Percentiles rank a stretch among this genome's conserved stretches.
These are phyloP conservation scores for Talaromyces sp. DNA, from an alignment of 2,329 filamentous ascomycete species.

Conservation along the genomic window DNA sequence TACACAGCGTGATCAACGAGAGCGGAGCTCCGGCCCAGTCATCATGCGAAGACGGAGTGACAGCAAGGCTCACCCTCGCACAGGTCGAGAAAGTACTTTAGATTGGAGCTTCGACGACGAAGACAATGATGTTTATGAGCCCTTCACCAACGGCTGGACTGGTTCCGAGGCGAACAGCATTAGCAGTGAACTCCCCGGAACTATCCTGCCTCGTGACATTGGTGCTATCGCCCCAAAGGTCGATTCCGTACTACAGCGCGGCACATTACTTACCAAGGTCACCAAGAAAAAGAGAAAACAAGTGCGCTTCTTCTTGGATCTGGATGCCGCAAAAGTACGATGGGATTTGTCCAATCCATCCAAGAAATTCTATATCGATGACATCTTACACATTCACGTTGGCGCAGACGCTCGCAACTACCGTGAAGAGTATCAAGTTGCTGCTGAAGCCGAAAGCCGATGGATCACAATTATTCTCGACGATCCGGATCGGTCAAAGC, in stretches of 20 bases:
- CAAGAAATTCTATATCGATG: slow-evolving; percentile 90
- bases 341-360: slow-evolving; percentile 77
- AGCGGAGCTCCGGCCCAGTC: slow-evolving; percentile 84
- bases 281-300: slow-evolving; percentile 74
- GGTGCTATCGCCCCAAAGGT: slow-evolving; percentile 62
- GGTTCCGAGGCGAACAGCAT: slow-evolving; percentile 40
- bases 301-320: slow-evolving; percentile 74
- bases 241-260: slow-evolving; percentile 71
- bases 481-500: slow-evolving; percentile 71
- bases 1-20: slow-evolving; percentile 69
- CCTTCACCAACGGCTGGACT: slow-evolving; percentile 39
- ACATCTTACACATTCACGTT: slow-evolving; percentile 84
- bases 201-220: slow-evolving; percentile 30
- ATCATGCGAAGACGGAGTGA: slow-evolving; percentile 84
- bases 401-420: slow-evolving; percentile 84
- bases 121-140: slow-evolving; percentile 41
- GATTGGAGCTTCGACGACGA: slow-evolving; percentile 57
- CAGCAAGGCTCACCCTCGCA: slow-evolving; percentile 70
- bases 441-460: slow-evolving; percentile 62
- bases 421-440: slow-evolving; percentile 73
- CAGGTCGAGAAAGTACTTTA: slow-evolving; percentile 39
- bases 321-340: slow-evolving; percentile 77
- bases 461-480: slow-evolving; percentile 92
- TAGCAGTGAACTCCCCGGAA: slow-evolving; percentile 35
- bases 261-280: slow-evolving; percentile 74